Evolutionary conservation across 495 filamentous ascomycete genomes (phyloP), one percentile per base, ranked within the genome.

Genomic region (Aspergillus hancockii): DNA sequence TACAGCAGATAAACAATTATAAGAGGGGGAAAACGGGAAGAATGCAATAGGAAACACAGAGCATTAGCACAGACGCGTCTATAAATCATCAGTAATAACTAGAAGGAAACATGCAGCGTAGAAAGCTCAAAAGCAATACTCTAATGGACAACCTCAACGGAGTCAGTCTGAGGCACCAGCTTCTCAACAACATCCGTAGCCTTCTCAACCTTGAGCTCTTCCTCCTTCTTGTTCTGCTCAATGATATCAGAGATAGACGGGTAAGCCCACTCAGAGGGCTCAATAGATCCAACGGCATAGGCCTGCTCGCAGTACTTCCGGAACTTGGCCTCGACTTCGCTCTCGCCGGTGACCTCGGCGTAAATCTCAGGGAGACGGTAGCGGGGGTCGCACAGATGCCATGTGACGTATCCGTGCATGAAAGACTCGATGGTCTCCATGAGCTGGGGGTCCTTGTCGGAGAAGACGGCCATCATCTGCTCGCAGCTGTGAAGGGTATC

Each of bases 291-390:
- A 19, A 49, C 21, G 14, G 10, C 8, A 19, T 49, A 25, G 8
- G 46, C 46, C 28, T 23, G 10, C n/a, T 49, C 46, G 12, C 22
- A 49, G 28, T 49, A 49, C 7, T n/a, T 22, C 4, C 46, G 28
- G 16, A 49, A 49, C 8, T 28, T 8, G 10, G 1, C 22, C 1
- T 28, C 46, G 21, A 28, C 21, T 14, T 49, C 46, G 7, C 21
- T 28, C 0, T 10, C 7, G 10, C 46, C 28, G 21, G 22, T n/a
- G 1, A 49, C 46, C 21, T 49, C 8, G 5, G 14, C 30, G 16
- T 53, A 53, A 14, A 53, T 53, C 28, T 53, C 51, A 19, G 19
- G 28, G 13, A 53, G 13, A 21, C 51, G 30, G 28, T 53, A 53
- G n/a, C 51, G 30, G 3, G 9, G 4, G 19, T 53, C 51, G 19